Evolutionary conservation across 2,329 filamentous ascomycete species (phyloP), one percentile per base, ranked within the genome.

Genomic region (Diplocarpon mali): DNA sequence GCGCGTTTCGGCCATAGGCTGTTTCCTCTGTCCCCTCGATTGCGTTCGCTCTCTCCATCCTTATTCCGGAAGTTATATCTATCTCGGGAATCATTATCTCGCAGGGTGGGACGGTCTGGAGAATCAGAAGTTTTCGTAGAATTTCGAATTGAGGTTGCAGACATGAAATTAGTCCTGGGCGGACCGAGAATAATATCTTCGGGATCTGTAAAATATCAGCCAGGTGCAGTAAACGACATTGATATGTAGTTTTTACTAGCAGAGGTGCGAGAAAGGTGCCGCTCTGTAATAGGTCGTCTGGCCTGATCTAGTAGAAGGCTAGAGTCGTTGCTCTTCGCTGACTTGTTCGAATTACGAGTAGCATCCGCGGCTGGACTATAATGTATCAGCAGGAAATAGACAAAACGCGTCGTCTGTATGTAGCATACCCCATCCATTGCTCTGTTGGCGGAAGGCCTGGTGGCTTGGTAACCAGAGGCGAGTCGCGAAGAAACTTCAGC

Each of bases 371-470:
- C 48, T 49, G 53, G 45, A 48, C 58, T 62, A 35, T 17, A 39
- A 46, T 16, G 32, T 51, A 54, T 60, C 42, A 60, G 49, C 40
- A 46, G 37, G 16, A 29, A 16, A n/a, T 38, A 32, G 47, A 10
- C 14, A 24, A 17, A 32, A 15, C 14, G 14, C 29, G 29, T 30
- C 32, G 38, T 37, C n/a, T 9, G 12, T n/a, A 27, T 32, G 20
- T 31, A 45, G 47, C 59, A 51, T 71, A 94, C 84, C 90, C 88
- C 87, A 95, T 94, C 89, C 89, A 96, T 70, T 94, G 86, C 68
- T 94, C 87, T 52, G 83, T 76, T 20, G 87, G 83, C 53, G 88
- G 89, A 37, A 95, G 73, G 52, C 73, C 76, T 52, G 81, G 70
- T 38, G 90, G 90, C 66, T 85, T 93, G 57, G 75, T 69, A 60